Base-by-base conservation (phyloP, 2,329 filamentous ascomycete species). In the Fonsecaea erecta region DNA sequence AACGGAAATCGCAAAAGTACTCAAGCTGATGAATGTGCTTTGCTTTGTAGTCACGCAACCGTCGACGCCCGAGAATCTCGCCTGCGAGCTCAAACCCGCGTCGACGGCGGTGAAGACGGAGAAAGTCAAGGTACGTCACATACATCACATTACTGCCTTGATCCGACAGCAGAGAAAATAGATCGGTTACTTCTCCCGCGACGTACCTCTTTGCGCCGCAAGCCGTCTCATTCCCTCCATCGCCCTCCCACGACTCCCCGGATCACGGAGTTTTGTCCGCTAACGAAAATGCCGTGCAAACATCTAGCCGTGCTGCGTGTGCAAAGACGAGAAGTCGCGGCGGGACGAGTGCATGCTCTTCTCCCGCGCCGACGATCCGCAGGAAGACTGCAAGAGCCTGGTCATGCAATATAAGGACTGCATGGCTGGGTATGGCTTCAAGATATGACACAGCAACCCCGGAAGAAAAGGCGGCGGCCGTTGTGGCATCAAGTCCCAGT, bases 271-370 rank as follows among this genome's bases (percentile, higher is more conserved):
- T 21, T 32, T 40, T 14, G 26, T 30, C 48, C 26, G 48, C 65
- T 48, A 35, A 16, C 59, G 55, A 11, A 11, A 21, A 21, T 60
- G 26, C 26, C 68, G 34, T n/a, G 37, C 21, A 61, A 59, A 18
- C 16, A 11, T 32, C 46, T 60, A 97, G 92, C 94, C 94, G 51
- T 98, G 95, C 86, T 98, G 95, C 77, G 95, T 98, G 32, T 99
- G 95, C 87, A 97, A 93, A 77, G 88, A 95, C 52, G 93, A 99
- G 79, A 99, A 99, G 80, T 84, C 91, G 43, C 86, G 86, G 72
- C 92, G 95, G 69, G 95, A 99, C 81, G 93, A 99, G 80, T 99
- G 95, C 84, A 98, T 99, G 94, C 90, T 99, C 63, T 97, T 98
- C 83, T 96, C 92, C 62, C 93, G 87, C 68, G 85, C 91, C 67